phyloP scores from a whole-genome alignment of 2,329 filamentous ascomycete species.

The Venturia nashicola region DNA sequence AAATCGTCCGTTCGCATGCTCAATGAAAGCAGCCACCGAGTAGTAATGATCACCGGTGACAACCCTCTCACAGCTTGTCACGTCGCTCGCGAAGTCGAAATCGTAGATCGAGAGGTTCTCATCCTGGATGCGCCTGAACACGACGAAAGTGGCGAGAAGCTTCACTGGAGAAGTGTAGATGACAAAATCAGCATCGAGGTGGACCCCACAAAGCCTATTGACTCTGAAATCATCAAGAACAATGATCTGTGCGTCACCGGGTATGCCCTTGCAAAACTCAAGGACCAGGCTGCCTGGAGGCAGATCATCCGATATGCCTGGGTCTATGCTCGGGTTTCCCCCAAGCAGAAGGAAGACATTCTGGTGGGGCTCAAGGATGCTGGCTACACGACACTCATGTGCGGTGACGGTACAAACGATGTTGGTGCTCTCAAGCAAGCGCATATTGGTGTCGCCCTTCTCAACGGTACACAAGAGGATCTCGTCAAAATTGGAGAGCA shows the following conservation, averaged over 20 bases:
- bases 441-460: slow-evolving; percentile 87
- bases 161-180: slow-evolving; percentile 92
- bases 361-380: slow-evolving; percentile 91
- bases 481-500: slow-evolving; percentile 87
- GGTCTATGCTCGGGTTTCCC: slow-evolving; percentile 97
- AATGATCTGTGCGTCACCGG: slow-evolving; percentile 96
- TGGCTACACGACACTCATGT: slow-evolving; percentile 98
- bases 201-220: slow-evolving; percentile 68
- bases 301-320: slow-evolving; percentile 79
- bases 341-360: slow-evolving; percentile 98
- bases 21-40: slow-evolving; percentile 96
- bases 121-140: slow-evolving; percentile 93
- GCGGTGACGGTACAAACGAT: slow-evolving; percentile 95
- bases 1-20: slow-evolving; percentile 91
- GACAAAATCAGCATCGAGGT: slow-evolving; percentile 79
- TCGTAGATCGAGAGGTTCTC: slow-evolving; percentile 87
- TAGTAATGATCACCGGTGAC: slow-evolving; percentile 98
- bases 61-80: slow-evolving; percentile 95
- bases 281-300: slow-evolving; percentile 59
- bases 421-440: slow-evolving; percentile 96
- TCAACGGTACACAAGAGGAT: slow-evolving; percentile 90
- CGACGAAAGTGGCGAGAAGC: slow-evolving; percentile 63
- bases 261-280: slow-evolving; percentile 83
- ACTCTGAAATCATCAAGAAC: slow-evolving; percentile 63
- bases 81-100: slow-evolving; percentile 90